Percentiles rank a stretch among this genome's conserved stretches.
Evolutionary conservation across 192 early-diverging fungal genomes (phyloP).

Genomic region (Coemansia sp.): DNA sequence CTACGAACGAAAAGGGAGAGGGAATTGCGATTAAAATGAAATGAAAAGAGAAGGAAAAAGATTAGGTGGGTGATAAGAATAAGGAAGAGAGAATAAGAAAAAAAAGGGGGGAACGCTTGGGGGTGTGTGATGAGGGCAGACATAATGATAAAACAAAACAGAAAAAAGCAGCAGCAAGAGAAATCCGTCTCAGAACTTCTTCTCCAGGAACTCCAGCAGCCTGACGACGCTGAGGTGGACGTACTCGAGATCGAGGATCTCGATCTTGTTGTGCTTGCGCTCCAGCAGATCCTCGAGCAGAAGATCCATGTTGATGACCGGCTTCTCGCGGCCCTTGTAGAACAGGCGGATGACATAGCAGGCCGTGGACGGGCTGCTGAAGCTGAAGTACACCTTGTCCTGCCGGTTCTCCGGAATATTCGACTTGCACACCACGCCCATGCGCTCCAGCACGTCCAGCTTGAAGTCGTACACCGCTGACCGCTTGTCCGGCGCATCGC

Average conservation of each 20-base stretch:
- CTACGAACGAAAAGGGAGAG: not conserved
- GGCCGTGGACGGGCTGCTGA: conserved; percentile 82
- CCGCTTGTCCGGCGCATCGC: conserved; percentile 10
- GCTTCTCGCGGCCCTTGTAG: conserved; percentile 88
- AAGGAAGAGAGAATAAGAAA: conserved; percentile 14
- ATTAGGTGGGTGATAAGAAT: not conserved
- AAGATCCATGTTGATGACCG: conserved; percentile 95
- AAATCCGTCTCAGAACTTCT: conserved; percentile 59
- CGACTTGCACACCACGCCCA: conserved; percentile 89
- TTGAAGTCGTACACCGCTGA: conserved; percentile 68
- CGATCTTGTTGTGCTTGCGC: conserved; percentile 88
- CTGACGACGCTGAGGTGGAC: conserved; percentile 86
- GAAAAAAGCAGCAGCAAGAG: conserved; percentile 7
- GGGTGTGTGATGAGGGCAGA: not conserved
- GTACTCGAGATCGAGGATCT: conserved; percentile 87
- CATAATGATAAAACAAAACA: not conserved
- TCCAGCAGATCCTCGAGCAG: conserved; percentile 81
- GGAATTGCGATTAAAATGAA: not conserved
- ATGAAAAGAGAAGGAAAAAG: not conserved
- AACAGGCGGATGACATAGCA: conserved; percentile 88
- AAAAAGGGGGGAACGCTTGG: not conserved
- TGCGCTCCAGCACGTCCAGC: conserved; percentile 80
- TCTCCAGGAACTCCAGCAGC: conserved; percentile 78
- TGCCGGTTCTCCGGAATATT: conserved; percentile 89
- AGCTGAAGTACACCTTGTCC: conserved; percentile 86